Percentiles rank a stretch among this genome's conserved stretches.
Conservation (phyloP, 2,329 filamentous ascomycete species). For the Diatrype stigma region DNA sequence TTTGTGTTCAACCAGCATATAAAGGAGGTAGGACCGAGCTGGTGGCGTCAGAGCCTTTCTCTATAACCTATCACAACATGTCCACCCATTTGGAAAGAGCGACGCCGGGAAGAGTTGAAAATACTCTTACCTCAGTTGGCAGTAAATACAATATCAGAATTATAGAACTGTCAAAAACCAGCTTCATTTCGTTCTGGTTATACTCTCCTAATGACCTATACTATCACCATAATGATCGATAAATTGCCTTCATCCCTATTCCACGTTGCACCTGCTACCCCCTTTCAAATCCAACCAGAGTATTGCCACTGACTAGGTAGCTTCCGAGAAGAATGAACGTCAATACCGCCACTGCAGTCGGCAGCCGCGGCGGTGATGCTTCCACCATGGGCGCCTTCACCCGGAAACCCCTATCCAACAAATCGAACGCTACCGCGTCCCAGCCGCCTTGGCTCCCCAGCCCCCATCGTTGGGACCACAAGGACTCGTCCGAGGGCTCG, state of each 20-base stretch:
- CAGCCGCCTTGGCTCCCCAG: not conserved
- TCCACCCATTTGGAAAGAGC: not conserved
- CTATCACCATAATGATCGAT: no score
- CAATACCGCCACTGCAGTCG: not conserved
- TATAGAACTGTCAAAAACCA: no score
- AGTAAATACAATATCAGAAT: no score
- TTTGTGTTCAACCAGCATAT: not conserved
- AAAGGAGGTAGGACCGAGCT: no score
- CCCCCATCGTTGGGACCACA: slow-evolving; percentile 26
- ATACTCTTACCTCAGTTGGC: no score
- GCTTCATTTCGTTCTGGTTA: no score
- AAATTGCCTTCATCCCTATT: no score
- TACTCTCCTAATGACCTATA: not conserved
- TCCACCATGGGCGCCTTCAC: slow-evolving; percentile 3
- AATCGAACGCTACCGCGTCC: slow-evolving; percentile 17
- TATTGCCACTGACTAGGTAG: slow-evolving; percentile 7
- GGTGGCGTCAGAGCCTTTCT: no score
- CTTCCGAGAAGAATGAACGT: slow-evolving; percentile 1
- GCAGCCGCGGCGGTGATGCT: not conserved
- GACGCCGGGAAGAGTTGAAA: not conserved
- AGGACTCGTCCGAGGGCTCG: slow-evolving; percentile 33
- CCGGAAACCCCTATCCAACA: slow-evolving; percentile 22
- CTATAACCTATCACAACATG: no score
- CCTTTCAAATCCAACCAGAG: slow-evolving; percentile 2
- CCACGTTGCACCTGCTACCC: no score